These are phyloP conservation scores for Chlorociboria aeruginascens DNA, from an alignment of 495 filamentous ascomycete genomes.

Conservation along the genomic window DNA sequence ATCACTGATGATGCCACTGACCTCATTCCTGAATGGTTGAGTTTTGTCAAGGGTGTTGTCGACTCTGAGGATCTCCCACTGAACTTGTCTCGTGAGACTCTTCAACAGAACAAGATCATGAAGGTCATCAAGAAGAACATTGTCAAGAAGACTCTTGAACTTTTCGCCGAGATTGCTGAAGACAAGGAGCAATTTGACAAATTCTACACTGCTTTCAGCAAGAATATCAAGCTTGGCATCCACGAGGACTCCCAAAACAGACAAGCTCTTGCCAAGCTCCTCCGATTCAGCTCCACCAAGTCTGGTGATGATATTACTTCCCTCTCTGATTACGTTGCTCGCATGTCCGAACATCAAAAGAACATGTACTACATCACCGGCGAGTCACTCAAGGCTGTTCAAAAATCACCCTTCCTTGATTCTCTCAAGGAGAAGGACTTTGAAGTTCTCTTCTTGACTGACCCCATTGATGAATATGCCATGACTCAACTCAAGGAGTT, in stretches of 20 bases:
- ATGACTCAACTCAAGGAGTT: slow-evolving; percentile 99
- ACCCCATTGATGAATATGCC: slow-evolving; percentile 99
- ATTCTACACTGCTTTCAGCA: slow-evolving; percentile 98
- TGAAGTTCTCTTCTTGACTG: slow-evolving; percentile 97
- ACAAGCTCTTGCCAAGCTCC: slow-evolving; percentile 84
- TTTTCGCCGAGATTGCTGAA: slow-evolving; percentile 96
- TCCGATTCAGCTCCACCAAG: slow-evolving; percentile 98
- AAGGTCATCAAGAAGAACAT: slow-evolving; percentile 99
- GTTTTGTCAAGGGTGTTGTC: slow-evolving; percentile 99
- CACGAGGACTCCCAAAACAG: slow-evolving; percentile 99
- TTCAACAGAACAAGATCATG: slow-evolving; percentile 99
- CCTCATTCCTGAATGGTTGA: slow-evolving; percentile 97
- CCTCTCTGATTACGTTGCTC: slow-evolving; percentile 90
- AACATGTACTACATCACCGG: slow-evolving; percentile 99
- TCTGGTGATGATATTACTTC: slow-evolving; percentile 93
- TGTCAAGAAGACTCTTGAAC: slow-evolving; percentile 99
- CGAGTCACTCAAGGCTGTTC: slow-evolving; percentile 95
- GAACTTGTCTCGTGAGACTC: slow-evolving; percentile 98
- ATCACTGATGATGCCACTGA: slow-evolving; percentile 99
- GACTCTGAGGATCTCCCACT: slow-evolving; percentile 98
- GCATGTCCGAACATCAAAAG: slow-evolving; percentile 99
- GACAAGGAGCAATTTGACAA: slow-evolving; percentile 99
- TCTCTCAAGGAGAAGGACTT: slow-evolving; percentile 99
- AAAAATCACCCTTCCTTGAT: slow-evolving; percentile 97
- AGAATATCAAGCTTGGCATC: slow-evolving; percentile 99